Evolutionary conservation across 2,329 filamentous ascomycete genomes (phyloP).

Genomic region (Dactylellina parvicollis): DNA sequence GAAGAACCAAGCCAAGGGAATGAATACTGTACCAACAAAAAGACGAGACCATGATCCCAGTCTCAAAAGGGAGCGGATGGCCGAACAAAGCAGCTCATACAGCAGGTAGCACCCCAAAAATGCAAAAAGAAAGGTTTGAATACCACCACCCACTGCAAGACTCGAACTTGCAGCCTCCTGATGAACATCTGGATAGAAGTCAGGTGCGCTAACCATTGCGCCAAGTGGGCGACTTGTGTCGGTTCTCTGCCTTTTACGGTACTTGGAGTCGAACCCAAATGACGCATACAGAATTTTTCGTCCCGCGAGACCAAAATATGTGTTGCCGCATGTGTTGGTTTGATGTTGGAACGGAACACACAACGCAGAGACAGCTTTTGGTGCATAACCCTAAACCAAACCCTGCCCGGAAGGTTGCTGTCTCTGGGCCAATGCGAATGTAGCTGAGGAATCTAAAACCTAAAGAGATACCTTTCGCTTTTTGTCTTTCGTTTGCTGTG

Average conservation of each 20-base stretch:
- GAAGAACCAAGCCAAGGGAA: too few relatives aligned
- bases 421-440: too few relatives aligned
- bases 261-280: not conserved
- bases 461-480: too few relatives aligned
- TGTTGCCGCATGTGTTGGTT: not conserved
- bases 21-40: not conserved
- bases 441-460: too few relatives aligned
- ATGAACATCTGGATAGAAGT: slow-evolving; percentile 29
- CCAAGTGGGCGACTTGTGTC: slow-evolving; percentile 32
- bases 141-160: slow-evolving; percentile 33
- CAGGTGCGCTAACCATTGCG: slow-evolving; percentile 48
- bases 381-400: too few relatives aligned
- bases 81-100: not conserved
- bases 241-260: not conserved
- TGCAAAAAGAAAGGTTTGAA: slow-evolving; percentile 16
- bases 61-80: slow-evolving; percentile 4
- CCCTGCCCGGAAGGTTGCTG: too few relatives aligned
- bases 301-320: not conserved
- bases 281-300: not conserved
- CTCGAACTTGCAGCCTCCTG: slow-evolving; percentile 45
- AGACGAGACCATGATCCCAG: not conserved
- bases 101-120: slow-evolving; percentile 2
- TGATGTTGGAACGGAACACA: not conserved
- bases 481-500: too few relatives aligned
- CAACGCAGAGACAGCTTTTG: not conserved